Percentiles rank a stretch among this genome's conserved stretches.
Evolutionary conservation across 2,329 filamentous ascomycete species (phyloP).

Genomic region (Penicillium vulpinum): DNA sequence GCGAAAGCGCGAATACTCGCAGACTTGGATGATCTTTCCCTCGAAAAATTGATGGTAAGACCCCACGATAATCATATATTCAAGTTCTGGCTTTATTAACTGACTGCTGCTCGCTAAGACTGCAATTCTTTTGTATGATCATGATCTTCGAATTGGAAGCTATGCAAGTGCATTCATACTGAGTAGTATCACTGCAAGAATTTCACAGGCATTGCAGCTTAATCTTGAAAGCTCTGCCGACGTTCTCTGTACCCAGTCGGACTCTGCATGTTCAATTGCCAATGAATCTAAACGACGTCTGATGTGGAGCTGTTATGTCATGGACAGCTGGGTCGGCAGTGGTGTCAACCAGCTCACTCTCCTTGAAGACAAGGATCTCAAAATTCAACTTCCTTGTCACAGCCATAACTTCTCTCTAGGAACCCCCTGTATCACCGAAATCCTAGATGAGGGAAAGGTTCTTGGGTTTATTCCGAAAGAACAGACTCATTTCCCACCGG

Average conservation of each 20-base stretch:
- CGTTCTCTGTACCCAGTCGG: constrained; percentile 19
- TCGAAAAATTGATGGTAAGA: constrained; percentile 20
- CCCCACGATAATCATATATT: not conserved
- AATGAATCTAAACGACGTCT: constrained; percentile 27
- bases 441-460: constrained; percentile 19
- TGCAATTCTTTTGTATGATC: constrained; percentile 28
- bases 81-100: not conserved
- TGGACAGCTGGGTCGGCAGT: constrained; percentile 28
- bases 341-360: constrained; percentile 31
- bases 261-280: constrained; percentile 10
- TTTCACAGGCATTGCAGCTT: constrained; percentile 31
- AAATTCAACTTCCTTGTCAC: constrained; percentile 27
- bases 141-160: constrained; percentile 29
- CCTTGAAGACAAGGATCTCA: constrained; percentile 26
- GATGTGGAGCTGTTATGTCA: constrained; percentile 32
- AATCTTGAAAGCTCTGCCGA: constrained; percentile 29
- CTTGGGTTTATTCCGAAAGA: constrained; percentile 15
- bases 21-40: constrained; percentile 18
- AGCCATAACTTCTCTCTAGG: constrained; percentile 28
- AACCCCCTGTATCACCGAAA: constrained; percentile 26
- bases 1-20: constrained; percentile 16
- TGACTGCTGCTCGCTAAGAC: constrained; percentile 11
- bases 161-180: constrained; percentile 31
- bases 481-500: constrained; percentile 2
- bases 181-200: constrained; percentile 24